A percentile compares a stretch with the other conserved stretches of the same genome.
These are phyloP conservation scores for Fusarium vanettenii DNA, from an alignment of 2,329 filamentous ascomycete species.

Conservation along the genomic window DNA sequence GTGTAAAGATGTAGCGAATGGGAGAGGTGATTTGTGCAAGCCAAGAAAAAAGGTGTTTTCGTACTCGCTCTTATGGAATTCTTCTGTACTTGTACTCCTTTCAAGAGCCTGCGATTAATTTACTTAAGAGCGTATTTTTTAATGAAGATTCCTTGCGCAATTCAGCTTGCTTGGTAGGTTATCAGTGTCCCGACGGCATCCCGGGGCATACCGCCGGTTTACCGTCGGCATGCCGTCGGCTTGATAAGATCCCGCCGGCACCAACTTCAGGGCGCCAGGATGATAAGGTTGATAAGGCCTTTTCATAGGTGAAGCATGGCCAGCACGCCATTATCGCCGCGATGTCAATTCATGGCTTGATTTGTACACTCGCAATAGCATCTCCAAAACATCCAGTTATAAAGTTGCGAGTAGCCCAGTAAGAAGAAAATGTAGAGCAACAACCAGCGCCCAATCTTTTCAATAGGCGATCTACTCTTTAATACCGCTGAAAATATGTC, in stretches of 20 bases:
- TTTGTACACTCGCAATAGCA: neutral
- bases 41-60: neutral
- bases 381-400: neutral
- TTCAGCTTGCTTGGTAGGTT: neutral
- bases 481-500: conserved; percentile 4
- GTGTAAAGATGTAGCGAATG: neutral
- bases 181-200: conserved; percentile 1
- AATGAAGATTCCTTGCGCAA: neutral
- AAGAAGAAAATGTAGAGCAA: neutral
- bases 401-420: neutral
- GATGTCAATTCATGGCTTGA: conserved; percentile 22
- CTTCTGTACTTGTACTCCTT: neutral
- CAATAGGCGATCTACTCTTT: neutral
- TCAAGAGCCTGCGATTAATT: neutral
- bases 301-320: conserved; percentile 20
- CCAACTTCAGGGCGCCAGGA: neutral
- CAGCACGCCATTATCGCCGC: conserved; percentile 42
- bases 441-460: neutral
- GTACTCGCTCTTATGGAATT: neutral
- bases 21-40: neutral
- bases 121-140: accelerated
- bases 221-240: conserved; percentile 31
- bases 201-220: conserved; percentile 21
- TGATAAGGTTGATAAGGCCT: conserved; percentile 1
- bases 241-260: conserved; percentile 10